These are phyloP conservation scores for Takashimella tepidaria DNA, from an alignment of 1,284 basidiomycete genomes.

Conservation along the genomic window DNA sequence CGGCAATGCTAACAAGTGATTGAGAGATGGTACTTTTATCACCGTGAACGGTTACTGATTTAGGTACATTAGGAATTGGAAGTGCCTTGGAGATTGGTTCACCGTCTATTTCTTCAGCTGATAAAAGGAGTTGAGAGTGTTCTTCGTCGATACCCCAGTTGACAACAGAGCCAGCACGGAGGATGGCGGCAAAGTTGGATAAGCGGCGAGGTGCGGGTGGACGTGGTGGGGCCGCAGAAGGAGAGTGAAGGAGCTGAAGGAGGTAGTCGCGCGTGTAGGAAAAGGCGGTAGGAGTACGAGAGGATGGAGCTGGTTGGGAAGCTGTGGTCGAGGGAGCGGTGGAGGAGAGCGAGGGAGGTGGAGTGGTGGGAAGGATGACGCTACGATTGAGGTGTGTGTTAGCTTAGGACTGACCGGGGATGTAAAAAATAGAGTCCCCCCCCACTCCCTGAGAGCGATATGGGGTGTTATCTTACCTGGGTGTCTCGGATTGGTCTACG, in stretches of 20 bases:
- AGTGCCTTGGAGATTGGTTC: background rate
- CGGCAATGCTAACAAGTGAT: background rate
- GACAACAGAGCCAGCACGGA: background rate
- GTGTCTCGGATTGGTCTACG: too few relatives aligned
- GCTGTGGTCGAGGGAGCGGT: background rate
- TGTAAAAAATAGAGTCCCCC: too few relatives aligned
- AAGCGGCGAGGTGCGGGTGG: background rate
- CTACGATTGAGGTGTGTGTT: too few relatives aligned
- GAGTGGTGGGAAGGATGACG: background rate
- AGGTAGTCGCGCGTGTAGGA: background rate
- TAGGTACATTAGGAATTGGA: background rate
- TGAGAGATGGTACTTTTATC: background rate
- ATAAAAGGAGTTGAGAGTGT: background rate
- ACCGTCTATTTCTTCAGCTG: background rate
- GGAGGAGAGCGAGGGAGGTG: background rate
- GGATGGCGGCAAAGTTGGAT: background rate
- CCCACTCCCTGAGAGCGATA: too few relatives aligned
- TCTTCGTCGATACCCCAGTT: background rate
- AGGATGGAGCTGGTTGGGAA: background rate
- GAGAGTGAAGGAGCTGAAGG: background rate
- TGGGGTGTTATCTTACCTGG: too few relatives aligned
- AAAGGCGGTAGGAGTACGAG: background rate
- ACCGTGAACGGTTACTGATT: background rate
- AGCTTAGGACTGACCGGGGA: too few relatives aligned
- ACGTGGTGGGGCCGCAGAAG: background rate